phyloP scores from a whole-genome alignment of 768 basidiomycete genomes.

The Trametes gibbosa region DNA sequence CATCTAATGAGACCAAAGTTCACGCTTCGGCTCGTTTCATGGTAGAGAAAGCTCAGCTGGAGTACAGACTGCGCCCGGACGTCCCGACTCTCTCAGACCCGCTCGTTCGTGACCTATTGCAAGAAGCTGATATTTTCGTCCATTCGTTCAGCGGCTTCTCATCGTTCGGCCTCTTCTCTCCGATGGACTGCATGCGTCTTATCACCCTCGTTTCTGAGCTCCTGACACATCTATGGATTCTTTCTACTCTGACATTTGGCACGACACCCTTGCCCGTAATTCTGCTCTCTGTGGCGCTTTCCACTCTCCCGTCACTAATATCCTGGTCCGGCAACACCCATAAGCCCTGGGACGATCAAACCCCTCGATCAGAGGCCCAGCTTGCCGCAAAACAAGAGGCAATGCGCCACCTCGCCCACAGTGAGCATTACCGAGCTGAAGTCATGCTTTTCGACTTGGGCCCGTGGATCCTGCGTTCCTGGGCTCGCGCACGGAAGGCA shows the following conservation, averaged over 20 bases:
- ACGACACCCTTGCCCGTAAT: slow-evolving; percentile 55
- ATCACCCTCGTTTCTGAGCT: slow-evolving; percentile 71
- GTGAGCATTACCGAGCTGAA: slow-evolving; percentile 75
- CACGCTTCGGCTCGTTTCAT: slow-evolving; percentile 69
- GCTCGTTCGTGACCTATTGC: slow-evolving; percentile 69
- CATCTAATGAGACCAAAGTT: slow-evolving; percentile 70
- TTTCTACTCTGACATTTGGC: slow-evolving; percentile 58
- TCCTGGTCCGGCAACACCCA: slow-evolving; percentile 38
- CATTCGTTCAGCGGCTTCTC: slow-evolving; percentile 73
- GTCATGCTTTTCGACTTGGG: slow-evolving; percentile 79
- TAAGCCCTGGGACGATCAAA: slow-evolving; percentile 42
- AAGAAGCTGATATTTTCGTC: slow-evolving; percentile 83
- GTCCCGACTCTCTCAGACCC: slow-evolving; percentile 78
- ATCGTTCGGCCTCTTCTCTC: slow-evolving; percentile 76
- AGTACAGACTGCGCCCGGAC: slow-evolving; percentile 73
- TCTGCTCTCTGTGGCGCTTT: slow-evolving; percentile 58
- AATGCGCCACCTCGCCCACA: slow-evolving; percentile 72
- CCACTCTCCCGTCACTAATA: slow-evolving; percentile 56
- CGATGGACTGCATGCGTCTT: slow-evolving; percentile 74
- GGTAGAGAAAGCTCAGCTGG: slow-evolving; percentile 77
- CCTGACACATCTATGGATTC: slow-evolving; percentile 65
- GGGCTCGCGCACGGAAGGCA: slow-evolving; percentile 63
- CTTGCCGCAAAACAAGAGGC: slow-evolving; percentile 71
- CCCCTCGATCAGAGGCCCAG: slow-evolving; percentile 55
- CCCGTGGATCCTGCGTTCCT: slow-evolving; percentile 80